Evolutionary conservation across 2,329 filamentous ascomycete genomes (phyloP).

Genomic region (Plectosphaerella cucumerina): DNA sequence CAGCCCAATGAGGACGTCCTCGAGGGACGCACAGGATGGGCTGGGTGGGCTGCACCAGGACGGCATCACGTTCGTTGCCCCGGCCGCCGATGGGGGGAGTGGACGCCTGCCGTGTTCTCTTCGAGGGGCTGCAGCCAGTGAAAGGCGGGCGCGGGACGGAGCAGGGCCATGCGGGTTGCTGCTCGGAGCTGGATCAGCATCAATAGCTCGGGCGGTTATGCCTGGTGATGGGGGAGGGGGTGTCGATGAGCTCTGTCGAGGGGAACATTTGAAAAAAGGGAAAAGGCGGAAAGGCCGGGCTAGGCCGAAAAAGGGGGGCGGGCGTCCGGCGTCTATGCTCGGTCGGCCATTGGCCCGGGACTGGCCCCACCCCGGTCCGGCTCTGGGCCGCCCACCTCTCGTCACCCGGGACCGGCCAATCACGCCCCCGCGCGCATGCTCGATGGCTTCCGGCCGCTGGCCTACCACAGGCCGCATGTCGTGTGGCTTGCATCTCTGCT

Average conservation of each 20-base stretch:
- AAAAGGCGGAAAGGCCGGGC: not conserved
- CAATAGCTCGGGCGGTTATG: not conserved
- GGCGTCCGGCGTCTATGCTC: not conserved
- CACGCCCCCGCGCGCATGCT: not conserved
- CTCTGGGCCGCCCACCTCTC: not conserved
- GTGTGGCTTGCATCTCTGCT: not conserved
- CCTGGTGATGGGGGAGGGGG: not conserved
- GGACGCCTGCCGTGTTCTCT: not conserved
- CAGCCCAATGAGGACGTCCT: slow-evolving; percentile 8
- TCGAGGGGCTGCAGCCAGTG: not conserved
- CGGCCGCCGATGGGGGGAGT: slow-evolving; percentile 3
- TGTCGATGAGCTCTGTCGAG: not conserved
- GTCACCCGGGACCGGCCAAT: not conserved
- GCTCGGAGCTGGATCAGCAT: not conserved
- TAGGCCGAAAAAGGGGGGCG: not conserved
- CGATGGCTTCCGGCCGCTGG: not conserved
- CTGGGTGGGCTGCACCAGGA: slow-evolving; percentile 9
- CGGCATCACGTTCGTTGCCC: slow-evolving; percentile 13
- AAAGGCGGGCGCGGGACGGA: not conserved
- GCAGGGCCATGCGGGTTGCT: not conserved
- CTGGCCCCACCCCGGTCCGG: not conserved
- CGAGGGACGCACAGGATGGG: slow-evolving; percentile 1
- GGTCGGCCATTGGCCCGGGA: not conserved
- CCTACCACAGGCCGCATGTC: not conserved
- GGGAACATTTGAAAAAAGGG: too few relatives aligned